Evolutionary conservation across 257 asterid genomes (phyloP).

Genomic region (Henckelia pumila): DNA sequence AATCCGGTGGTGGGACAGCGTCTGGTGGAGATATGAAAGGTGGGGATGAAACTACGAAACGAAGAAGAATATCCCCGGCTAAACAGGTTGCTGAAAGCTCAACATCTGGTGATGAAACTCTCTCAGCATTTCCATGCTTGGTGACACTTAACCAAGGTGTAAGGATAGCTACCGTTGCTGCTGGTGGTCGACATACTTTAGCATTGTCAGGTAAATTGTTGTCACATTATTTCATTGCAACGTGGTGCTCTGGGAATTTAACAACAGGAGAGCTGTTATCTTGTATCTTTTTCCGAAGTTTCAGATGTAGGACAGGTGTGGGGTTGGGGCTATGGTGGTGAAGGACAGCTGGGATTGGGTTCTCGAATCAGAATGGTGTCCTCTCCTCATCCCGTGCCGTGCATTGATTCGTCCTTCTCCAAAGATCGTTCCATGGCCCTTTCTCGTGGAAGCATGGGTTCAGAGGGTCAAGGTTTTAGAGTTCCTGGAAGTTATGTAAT

Average conservation of each 20-base stretch:
- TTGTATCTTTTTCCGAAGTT: slow-evolving; percentile 36
- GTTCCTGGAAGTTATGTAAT: slow-evolving; percentile 79
- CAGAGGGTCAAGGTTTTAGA: slow-evolving; percentile 60
- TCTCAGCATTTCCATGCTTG: slow-evolving; percentile 85
- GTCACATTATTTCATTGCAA: slow-evolving; percentile 12
- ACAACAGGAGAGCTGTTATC: slow-evolving; percentile 30
- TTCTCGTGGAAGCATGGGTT: slow-evolving; percentile 55
- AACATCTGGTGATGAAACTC: slow-evolving; percentile 67
- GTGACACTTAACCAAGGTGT: slow-evolving; percentile 80
- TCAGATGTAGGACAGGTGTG: slow-evolving; percentile 97
- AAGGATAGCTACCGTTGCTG: slow-evolving; percentile 75
- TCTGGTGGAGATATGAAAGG: slow-evolving; percentile 51
- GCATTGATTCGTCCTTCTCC: slow-evolving; percentile 59
- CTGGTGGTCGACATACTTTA: slow-evolving; percentile 95
- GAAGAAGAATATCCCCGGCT: slow-evolving; percentile 76
- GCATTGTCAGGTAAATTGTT: slow-evolving; percentile 74
- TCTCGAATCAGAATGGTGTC: slow-evolving; percentile 92
- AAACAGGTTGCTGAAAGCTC: slow-evolving; percentile 77
- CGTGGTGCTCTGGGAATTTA: slow-evolving; percentile 10
- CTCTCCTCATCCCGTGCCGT: slow-evolving; percentile 93
- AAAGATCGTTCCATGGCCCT: slow-evolving; percentile 51
- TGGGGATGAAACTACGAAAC: slow-evolving; percentile 70
- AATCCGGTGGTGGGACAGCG: slow-evolving; percentile 46
- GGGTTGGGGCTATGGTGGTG: slow-evolving; percentile 99
- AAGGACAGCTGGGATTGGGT: slow-evolving; percentile 96